Evolutionary conservation across 768 basidiomycete species (phyloP).

Genomic region (Hygrophorus pudorinus): DNA sequence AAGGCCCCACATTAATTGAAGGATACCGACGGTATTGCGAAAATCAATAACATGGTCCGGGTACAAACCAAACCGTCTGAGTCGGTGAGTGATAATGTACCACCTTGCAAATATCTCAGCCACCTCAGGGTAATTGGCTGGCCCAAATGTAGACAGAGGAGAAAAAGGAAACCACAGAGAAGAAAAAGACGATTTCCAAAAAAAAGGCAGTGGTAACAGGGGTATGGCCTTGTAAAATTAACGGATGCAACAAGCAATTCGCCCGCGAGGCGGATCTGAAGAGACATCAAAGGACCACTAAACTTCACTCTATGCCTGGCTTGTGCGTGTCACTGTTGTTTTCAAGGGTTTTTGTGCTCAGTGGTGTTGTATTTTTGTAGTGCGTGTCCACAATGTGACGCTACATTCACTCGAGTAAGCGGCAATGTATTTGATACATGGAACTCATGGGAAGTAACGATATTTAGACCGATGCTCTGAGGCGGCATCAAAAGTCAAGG

Average conservation of each 20-base stretch:
- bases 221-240: slow-evolving; percentile 73
- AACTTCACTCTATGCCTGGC: slow-evolving; percentile 62
- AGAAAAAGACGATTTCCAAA: slow-evolving; percentile 18
- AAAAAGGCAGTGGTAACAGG: slow-evolving; percentile 43
- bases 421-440: slow-evolving; percentile 6
- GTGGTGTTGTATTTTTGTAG: slow-evolving; percentile 23
- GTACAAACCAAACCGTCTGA: slow-evolving; percentile 2
- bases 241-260: slow-evolving; percentile 75
- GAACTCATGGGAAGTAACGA: slow-evolving; percentile 12
- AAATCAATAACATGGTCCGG: slow-evolving; percentile 1
- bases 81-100: slow-evolving; percentile 3
- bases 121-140: background rate
- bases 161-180: slow-evolving; percentile 16
- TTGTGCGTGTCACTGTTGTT: slow-evolving; percentile 37
- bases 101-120: background rate
- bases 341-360: slow-evolving; percentile 8
- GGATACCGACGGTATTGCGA: background rate
- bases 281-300: slow-evolving; percentile 73
- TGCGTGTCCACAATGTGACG: slow-evolving; percentile 71
- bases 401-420: slow-evolving; percentile 69
- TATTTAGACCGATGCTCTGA: slow-evolving; percentile 66
- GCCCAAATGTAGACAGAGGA: slow-evolving; percentile 4
- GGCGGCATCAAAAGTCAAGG: slow-evolving; percentile 75
- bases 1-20: background rate
- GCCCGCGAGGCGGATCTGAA: slow-evolving; percentile 77